Evolutionary conservation across 139 green algal genomes (phyloP).

Genomic region (Zygnema circumcarinatum): DNA sequence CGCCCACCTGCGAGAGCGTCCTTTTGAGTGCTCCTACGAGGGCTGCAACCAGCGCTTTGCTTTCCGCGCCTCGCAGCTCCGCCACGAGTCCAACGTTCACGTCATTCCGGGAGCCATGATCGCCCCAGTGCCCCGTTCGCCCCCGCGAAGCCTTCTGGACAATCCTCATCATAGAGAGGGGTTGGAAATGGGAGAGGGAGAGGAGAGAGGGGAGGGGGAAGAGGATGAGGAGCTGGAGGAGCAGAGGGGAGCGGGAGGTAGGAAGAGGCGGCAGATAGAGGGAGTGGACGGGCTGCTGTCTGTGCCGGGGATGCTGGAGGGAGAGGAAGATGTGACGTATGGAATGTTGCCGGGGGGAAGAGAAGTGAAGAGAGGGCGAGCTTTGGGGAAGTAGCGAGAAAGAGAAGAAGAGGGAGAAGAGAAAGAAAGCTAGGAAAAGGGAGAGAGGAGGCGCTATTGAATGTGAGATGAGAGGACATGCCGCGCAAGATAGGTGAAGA

Average conservation of each 20-base stretch:
- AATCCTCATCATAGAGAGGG: too few relatives aligned
- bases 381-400: not conserved
- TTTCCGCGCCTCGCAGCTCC: not conserved
- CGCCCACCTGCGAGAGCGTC: not conserved
- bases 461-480: not conserved
- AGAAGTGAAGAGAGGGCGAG: not conserved
- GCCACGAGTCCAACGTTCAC: conserved; percentile 5
- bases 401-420: not conserved
- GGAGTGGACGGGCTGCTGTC: conserved; percentile 6
- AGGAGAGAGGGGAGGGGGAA: not conserved
- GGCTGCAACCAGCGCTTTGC: not conserved
- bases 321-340: not conserved
- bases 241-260: not conserved
- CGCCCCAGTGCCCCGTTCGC: too few relatives aligned
- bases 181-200: too few relatives aligned
- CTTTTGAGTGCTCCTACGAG: not conserved
- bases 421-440: not conserved
- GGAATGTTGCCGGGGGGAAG: not conserved
- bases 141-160: not conserved
- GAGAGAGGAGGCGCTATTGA: not conserved
- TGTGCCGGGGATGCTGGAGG: not conserved
- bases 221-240: not conserved
- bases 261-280: not conserved
- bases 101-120: not conserved
- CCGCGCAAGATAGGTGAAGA: not conserved